Base-by-base conservation (phyloP, 768 basidiomycete species). In the Russula emetica region DNA sequence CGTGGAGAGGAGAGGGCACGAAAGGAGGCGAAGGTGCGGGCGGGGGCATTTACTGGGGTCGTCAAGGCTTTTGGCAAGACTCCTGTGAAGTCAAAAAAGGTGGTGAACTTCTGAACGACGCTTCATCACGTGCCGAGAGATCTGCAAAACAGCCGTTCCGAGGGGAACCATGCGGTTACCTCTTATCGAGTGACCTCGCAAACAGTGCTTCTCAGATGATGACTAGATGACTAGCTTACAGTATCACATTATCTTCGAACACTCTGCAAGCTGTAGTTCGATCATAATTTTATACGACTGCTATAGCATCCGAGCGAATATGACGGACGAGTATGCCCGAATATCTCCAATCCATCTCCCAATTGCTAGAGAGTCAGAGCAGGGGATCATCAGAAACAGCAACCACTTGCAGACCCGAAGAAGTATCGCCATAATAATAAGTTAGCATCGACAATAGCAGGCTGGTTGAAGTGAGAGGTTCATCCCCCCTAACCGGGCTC, bases 1-100 rank as follows among this genome's bases (percentile, higher is more conserved):
- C 83, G 80, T 69, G 72, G 70, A 50, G 77, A 79, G 56, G 78
- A 78, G 30, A 80, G 76, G 64, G 66, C 68, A 58, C 82, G 75
- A 71, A 77, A 78, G 53, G 67, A 67, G 64, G 72, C 78, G 0
- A 78, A 79, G 56, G 72, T 83, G 30, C 79, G 75, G 67, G 73
- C 77, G 2, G 83, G 79, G 16, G 76, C 74, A 16, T 76, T 79
- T 61, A 77, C 82, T 76, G 80, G 14, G 67, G 52, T 72, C 18
- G 70, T 77, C 22, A 78, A 67, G 26, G 55, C 58, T n/a, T 64
- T 66, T 44, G 68, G 64, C 5, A 64, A 47, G 40, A 47, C 45
- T 30, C 62, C 69, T 10, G 49, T 28, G 49, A 56, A 55, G 32
- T 64, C 72, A 42, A 82, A 82, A n/a, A 84, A 80, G 65, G 78